Percentiles rank a stretch among this genome's conserved stretches.
These are phyloP conservation scores for Pyrrhoderma lamaoense DNA, from an alignment of 1,284 basidiomycete species.

Conservation along the genomic window DNA sequence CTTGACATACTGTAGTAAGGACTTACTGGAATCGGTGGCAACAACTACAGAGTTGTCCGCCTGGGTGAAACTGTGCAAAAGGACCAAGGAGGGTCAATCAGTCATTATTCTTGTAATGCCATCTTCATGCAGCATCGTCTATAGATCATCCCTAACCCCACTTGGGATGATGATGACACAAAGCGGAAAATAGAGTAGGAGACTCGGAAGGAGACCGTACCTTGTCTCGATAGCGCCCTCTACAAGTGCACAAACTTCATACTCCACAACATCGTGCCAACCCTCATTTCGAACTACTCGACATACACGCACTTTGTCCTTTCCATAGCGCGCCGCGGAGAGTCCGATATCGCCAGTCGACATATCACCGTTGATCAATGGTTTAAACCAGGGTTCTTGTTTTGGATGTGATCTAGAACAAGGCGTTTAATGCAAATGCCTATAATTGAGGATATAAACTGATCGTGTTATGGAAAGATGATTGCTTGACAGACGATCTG, in stretches of 20 bases:
- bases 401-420: too few species aligned
- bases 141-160: too few species aligned
- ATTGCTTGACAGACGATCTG: background rate
- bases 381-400: too few species aligned
- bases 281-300: conserved; percentile 66
- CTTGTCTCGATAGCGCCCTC: conserved; percentile 75
- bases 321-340: conserved; percentile 66
- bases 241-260: conserved; percentile 68
- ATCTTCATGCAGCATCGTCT: background rate
- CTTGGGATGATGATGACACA: background rate
- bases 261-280: conserved; percentile 73
- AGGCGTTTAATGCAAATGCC: too few species aligned
- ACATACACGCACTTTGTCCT: conserved; percentile 80
- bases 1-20: background rate
- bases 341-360: conserved; percentile 26
- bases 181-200: background rate
- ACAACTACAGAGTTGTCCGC: conserved; percentile 82
- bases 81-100: background rate
- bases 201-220: conserved; percentile 27
- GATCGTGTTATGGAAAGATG: too few species aligned
- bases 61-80: conserved; percentile 58
- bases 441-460: too few species aligned
- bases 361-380: too few species aligned
- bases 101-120: background rate
- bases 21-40: conserved; percentile 80